Percentiles rank a stretch among this genome's conserved stretches.
phyloP scores from a whole-genome alignment of 371 early-diverging fungal genomes.

The Mortierella sp. region DNA sequence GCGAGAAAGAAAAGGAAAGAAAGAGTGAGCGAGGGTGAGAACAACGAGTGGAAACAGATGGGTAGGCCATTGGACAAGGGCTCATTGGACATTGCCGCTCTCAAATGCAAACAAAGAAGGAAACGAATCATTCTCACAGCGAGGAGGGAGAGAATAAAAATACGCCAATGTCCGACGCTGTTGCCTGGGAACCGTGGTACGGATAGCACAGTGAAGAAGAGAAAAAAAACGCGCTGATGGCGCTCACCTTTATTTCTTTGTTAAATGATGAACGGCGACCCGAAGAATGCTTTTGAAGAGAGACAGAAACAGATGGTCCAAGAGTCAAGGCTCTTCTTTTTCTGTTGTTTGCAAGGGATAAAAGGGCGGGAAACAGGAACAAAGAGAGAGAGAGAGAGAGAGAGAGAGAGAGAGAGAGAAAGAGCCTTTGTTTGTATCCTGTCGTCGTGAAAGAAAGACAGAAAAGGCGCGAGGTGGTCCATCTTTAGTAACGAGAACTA shows the following conservation, averaged over 20 bases:
- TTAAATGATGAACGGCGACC: background rate
- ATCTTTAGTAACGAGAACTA: background rate
- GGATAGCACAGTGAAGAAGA: background rate
- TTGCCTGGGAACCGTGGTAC: background rate
- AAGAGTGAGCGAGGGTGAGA: constrained; percentile 1
- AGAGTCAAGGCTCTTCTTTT: constrained; percentile 2
- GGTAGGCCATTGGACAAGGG: background rate
- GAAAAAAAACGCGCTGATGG: background rate
- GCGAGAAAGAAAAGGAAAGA: background rate
- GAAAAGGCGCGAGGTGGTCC: background rate
- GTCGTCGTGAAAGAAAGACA: background rate
- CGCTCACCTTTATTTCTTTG: background rate
- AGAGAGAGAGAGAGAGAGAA: background rate
- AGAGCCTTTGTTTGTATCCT: constrained; percentile 9
- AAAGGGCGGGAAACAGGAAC: constrained; percentile 8
- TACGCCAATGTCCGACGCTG: background rate
- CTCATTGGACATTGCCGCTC: background rate
- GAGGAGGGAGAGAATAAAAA: background rate
- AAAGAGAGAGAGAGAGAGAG: background rate
- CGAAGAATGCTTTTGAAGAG: background rate
- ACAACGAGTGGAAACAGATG: background rate
- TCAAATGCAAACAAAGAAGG: background rate
- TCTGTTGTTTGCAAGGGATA: background rate
- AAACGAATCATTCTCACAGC: background rate
- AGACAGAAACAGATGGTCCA: background rate